Conservation (phyloP, 257 asterid genomes). For the Perilla frutescens region DNA sequence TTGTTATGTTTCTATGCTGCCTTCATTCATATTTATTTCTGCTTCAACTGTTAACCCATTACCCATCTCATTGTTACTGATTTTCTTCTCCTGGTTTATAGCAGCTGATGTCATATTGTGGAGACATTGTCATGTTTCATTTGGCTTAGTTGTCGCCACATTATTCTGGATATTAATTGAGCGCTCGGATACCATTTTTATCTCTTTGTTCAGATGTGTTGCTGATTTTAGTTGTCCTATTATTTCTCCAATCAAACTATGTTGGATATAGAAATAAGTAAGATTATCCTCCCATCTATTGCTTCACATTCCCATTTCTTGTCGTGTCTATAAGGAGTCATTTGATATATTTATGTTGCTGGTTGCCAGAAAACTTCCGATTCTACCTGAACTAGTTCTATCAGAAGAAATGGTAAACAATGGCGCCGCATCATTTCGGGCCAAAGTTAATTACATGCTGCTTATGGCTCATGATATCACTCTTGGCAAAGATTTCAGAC, state of each 20-base stretch:
- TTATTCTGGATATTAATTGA: conserved; percentile 80
- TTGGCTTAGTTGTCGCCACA: conserved; percentile 78
- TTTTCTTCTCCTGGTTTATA: conserved; percentile 44
- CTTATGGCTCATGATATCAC: conserved; percentile 98
- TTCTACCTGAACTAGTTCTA: conserved; percentile 83
- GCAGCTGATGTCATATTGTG: conserved; percentile 91
- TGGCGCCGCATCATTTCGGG: conserved; percentile 95
- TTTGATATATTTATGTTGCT: conserved; percentile 36
- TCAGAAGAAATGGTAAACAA: conserved; percentile 95
- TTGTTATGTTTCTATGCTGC: conserved; percentile 31
- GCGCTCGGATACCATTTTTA: conserved; percentile 77
- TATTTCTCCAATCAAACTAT: conserved; percentile 79
- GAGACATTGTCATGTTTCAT: conserved; percentile 71
- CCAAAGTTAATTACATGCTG: conserved; percentile 82
- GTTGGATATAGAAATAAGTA: conserved; percentile 73
- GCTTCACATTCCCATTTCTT: conserved; percentile 17
- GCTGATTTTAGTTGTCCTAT: conserved; percentile 72
- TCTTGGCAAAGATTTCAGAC: conserved; percentile 92
- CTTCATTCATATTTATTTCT: conserved; percentile 28
- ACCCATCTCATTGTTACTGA: conserved; percentile 32
- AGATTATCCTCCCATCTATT: conserved; percentile 20
- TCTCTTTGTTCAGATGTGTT: conserved; percentile 79
- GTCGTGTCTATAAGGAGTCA: conserved; percentile 25
- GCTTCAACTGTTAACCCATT: conserved; percentile 27
- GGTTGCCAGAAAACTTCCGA: conserved; percentile 62